phyloP scores from a whole-genome alignment of 202 grass and related monocot species.

The Zizania palustris region DNA sequence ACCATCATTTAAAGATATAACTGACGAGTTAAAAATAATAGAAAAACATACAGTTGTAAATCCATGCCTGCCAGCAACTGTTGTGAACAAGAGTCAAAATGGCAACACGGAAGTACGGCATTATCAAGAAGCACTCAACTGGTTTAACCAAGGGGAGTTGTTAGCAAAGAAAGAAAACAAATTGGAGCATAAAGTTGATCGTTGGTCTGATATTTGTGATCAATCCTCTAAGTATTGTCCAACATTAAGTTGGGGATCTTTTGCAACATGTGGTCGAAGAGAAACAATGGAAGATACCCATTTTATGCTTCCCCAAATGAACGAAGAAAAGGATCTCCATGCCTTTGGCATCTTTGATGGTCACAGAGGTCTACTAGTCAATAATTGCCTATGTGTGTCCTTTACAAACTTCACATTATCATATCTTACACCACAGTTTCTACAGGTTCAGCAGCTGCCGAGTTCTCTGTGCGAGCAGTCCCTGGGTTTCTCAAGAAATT shows the following conservation, averaged over 20 bases:
- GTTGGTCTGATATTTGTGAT: constrained; percentile 53
- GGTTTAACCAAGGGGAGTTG: constrained; percentile 77
- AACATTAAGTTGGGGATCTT: constrained; percentile 91
- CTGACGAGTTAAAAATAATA: constrained; percentile 56
- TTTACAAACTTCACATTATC: constrained; percentile 31
- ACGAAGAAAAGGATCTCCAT: constrained; percentile 62
- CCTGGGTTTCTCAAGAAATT: constrained; percentile 76
- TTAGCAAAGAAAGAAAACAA: constrained; percentile 49
- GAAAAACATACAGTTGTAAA: constrained; percentile 46
- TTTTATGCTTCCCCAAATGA: constrained; percentile 84
- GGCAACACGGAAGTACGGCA: constrained; percentile 37
- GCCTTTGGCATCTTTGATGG: constrained; percentile 98
- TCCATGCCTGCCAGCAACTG: constrained; percentile 36
- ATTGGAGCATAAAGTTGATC: constrained; percentile 31
- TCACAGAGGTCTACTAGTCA: background rate
- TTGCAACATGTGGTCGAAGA: constrained; percentile 83
- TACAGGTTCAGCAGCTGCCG: constrained; percentile 89
- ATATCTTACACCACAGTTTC: constrained; percentile 45
- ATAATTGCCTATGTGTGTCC: background rate
- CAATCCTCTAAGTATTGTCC: constrained; percentile 56
- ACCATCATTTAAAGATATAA: constrained; percentile 79
- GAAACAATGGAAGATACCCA: constrained; percentile 98
- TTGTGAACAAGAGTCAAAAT: constrained; percentile 49
- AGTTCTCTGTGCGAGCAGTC: constrained; percentile 87
- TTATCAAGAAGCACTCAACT: constrained; percentile 76